Conservation (phyloP, 768 basidiomycete genomes). For the Termitomyces sp. region DNA sequence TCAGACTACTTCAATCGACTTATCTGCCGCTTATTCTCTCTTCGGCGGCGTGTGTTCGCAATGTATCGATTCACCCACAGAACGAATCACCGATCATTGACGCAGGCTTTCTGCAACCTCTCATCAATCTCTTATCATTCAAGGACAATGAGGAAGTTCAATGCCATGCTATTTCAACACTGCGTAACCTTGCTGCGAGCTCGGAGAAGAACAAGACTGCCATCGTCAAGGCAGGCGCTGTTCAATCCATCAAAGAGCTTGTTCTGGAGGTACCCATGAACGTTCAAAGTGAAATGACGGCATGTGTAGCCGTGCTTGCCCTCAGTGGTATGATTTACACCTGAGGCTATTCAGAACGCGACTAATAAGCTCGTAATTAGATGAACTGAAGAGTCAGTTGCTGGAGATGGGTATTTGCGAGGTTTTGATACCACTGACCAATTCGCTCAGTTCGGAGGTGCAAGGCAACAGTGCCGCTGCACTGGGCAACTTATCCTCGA, state of each 20-base stretch:
- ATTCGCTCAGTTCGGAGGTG: slow-evolving; percentile 94
- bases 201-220: slow-evolving; percentile 98
- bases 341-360: not conserved
- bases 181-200: slow-evolving; percentile 94
- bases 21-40: slow-evolving; percentile 98
- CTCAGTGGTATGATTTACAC: slow-evolving; percentile 69
- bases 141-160: slow-evolving; percentile 99
- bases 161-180: slow-evolving; percentile 96
- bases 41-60: slow-evolving; percentile 96
- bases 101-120: slow-evolving; percentile 91
- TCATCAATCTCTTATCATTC: slow-evolving; percentile 94
- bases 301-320: slow-evolving; percentile 94
- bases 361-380: slow-evolving; percentile 33
- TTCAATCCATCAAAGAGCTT: slow-evolving; percentile 94
- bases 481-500: slow-evolving; percentile 94
- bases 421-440: slow-evolving; percentile 93
- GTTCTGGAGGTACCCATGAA: slow-evolving; percentile 93
- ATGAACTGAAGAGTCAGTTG: slow-evolving; percentile 94
- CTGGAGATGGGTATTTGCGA: slow-evolving; percentile 99
- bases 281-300: slow-evolving; percentile 99
- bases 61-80: slow-evolving; percentile 96
- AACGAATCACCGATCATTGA: slow-evolving; percentile 99
- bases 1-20: slow-evolving; percentile 92
- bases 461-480: slow-evolving; percentile 99
- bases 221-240: slow-evolving; percentile 96